Evolutionary conservation across 345 rosid species (phyloP), one percentile per base, ranked within the genome.

Genomic region (Barbarea vulgaris): DNA sequence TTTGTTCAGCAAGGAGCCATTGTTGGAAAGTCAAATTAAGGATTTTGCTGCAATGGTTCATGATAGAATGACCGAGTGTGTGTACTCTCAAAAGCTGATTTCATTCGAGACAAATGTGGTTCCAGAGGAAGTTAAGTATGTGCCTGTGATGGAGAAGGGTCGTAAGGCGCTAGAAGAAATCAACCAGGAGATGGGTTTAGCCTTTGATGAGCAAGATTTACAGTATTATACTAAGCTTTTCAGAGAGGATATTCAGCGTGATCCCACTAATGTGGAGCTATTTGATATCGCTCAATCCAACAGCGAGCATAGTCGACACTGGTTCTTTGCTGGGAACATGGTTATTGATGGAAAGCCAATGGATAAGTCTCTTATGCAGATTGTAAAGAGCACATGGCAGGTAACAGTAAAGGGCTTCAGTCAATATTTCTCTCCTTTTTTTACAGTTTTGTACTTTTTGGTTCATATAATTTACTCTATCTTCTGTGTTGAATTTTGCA

Each of bases 231-330:
- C 95, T 7, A 85, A 64, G 75, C 85, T 94, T 30, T 91, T 91
- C 69, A 83, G 51, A 77, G 92, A 88, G 65, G 96, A 86, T 52
- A 88, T 94, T 41, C 79, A 88, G 67, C 82, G 98, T 27, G 82
- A 91, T 74, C 97, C 98, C 5, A 80, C 97, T 13, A 94, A 89
- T 47, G 97, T 91, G 21, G 97, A 94, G 85, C 75, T 94, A 70
- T 91, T 94, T 78, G 97, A 91, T 84, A 90, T 94, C 46, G 96
- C 97, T 13, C 98, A 91, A 50, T 94, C 98, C 28, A 94, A 91
- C 69, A 94, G 98, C 6, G 97, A 94, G 83, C 98, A 91, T 39
- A 89, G 95, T 77, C 80, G 97, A 37, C 98, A 94, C 18, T 94
- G 98, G 97, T 94, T 94, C 83, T 91, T 94, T 62, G 88, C 91